A percentile compares a stretch with the other conserved stretches of the same genome.
Conservation (phyloP, 805 yeast species). For the Suhomyces tanzawaensis region DNA sequence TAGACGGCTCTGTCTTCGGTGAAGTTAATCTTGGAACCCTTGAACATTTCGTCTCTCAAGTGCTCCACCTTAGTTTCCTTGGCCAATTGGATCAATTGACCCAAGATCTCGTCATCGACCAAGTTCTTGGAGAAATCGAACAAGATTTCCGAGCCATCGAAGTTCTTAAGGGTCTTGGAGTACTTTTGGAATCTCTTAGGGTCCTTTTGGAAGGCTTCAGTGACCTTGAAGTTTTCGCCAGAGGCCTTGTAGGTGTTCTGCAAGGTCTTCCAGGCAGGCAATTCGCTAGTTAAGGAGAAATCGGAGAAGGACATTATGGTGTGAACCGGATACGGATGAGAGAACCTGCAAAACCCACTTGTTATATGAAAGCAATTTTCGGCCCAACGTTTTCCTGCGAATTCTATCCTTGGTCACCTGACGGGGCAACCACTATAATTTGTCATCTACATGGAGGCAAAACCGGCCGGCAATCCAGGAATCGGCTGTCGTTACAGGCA, state of each 20-base stretch:
- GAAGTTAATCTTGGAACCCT: slow-evolving; percentile 89
- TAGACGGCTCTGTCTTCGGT: slow-evolving; percentile 97
- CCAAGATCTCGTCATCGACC: slow-evolving; percentile 78
- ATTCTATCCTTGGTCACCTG: no score
- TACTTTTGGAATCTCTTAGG: slow-evolving; percentile 70
- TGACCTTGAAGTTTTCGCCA: slow-evolving; percentile 71
- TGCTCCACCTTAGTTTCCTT: slow-evolving; percentile 84
- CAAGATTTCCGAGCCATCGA: slow-evolving; percentile 81
- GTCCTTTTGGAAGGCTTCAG: slow-evolving; percentile 75
- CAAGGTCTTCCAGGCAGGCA: slow-evolving; percentile 82
- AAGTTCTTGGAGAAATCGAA: slow-evolving; percentile 96
- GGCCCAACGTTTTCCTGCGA: slow-evolving; percentile 4
- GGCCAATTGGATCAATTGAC: slow-evolving; percentile 71
- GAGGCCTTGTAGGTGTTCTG: slow-evolving; percentile 64
- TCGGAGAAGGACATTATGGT: slow-evolving; percentile 14
- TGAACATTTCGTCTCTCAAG: slow-evolving; percentile 87
- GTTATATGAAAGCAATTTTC: neutral
- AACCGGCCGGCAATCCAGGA: no score
- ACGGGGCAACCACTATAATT: no score
- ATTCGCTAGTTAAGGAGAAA: slow-evolving; percentile 64
- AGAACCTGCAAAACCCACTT: neutral
- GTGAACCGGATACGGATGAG: neutral
- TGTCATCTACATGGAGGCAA: no score
- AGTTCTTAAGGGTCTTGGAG: slow-evolving; percentile 76
- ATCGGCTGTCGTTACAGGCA: no score